Base-by-base conservation (phyloP, 805 yeast genomes). In the Jamesozyma lodderae region DNA sequence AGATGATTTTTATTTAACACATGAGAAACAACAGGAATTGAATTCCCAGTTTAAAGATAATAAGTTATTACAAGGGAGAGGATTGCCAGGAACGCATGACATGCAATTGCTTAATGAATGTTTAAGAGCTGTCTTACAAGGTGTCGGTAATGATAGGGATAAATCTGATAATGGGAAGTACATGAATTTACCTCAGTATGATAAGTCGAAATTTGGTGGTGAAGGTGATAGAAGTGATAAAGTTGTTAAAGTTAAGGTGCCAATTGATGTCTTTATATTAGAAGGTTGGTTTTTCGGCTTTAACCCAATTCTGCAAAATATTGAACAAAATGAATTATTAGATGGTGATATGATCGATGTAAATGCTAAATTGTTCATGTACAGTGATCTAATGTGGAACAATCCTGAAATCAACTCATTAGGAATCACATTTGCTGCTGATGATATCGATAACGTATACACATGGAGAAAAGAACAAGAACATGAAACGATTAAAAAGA, bases 251-350 rank as follows among this genome's bases (percentile, higher is more conserved):
- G 55, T 60, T 4, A 49, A 51, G 0, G 41, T 43, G 2, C 70
- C 72, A 2, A 66, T 75, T 3, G 85, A 82, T 49, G 70, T 87
- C 3, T 69, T 90, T 3, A 58, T 90, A 2, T 67, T 92, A 29
- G 98, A 90, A 61, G 98, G 97, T 4, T 90, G 98, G 98, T 86
- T 88, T 63, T 70, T 77, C 18, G 97, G 97, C 1, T 90, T 77
- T 54, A 44, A 54, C 4, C 67, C 81, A 1, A 46, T 72, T 15
- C 46, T 59, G 1, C 48, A 57, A 20, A 55, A 55, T 4, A 45
- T 44, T 1, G 57, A 55, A 6, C 33, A 40, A 20, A 37, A 41
- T 35, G 34, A 31, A 4, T 24, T 54, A 21, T 26, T 36, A 36
- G 43, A 32, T 32, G 48, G 38, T 39, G 55, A 41, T 60, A 66